These are phyloP conservation scores for Thalassiosira livingstoniorum DNA, from an alignment of 352 stramenopile species.

Conservation along the genomic window DNA sequence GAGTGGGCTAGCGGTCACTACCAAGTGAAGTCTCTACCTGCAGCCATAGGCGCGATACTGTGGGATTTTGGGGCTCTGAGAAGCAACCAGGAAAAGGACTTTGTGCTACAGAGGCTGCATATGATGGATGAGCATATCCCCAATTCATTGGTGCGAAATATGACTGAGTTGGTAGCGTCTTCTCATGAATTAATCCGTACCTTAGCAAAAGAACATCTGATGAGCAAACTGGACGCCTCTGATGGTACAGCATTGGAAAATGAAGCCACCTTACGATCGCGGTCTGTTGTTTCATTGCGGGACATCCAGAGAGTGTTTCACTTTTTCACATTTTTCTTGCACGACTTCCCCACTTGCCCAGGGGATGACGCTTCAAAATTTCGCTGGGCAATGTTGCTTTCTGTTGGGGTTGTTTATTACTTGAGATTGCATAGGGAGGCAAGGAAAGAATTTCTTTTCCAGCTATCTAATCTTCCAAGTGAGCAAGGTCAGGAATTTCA, in stretches of 20 bases:
- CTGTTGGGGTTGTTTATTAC: slow-evolving; percentile 71
- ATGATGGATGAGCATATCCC: slow-evolving; percentile 60
- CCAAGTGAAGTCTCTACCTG: slow-evolving; percentile 55
- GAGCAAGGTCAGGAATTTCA: slow-evolving; percentile 38
- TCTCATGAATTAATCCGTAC: slow-evolving; percentile 57
- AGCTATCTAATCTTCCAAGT: slow-evolving; percentile 49
- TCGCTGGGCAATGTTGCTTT: slow-evolving; percentile 54
- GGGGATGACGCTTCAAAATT: slow-evolving; percentile 18
- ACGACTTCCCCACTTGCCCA: slow-evolving; percentile 39
- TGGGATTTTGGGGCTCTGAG: slow-evolving; percentile 70
- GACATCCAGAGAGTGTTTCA: slow-evolving; percentile 77
- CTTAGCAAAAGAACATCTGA: slow-evolving; percentile 63
- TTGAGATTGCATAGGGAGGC: slow-evolving; percentile 50
- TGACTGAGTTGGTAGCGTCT: slow-evolving; percentile 56
- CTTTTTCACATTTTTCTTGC: slow-evolving; percentile 64
- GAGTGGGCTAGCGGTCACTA: slow-evolving; percentile 60
- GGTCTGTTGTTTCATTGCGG: slow-evolving; percentile 71
- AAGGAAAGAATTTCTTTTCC: slow-evolving; percentile 37
- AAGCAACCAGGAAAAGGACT: slow-evolving; percentile 69
- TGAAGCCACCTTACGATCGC: slow-evolving; percentile 42
- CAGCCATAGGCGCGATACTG: slow-evolving; percentile 38
- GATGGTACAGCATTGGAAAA: slow-evolving; percentile 36
- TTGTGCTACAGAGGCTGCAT: slow-evolving; percentile 63
- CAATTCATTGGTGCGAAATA: slow-evolving; percentile 20
- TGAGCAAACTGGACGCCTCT: slow-evolving; percentile 10